Conservation (phyloP, 2,329 filamentous ascomycete genomes). For the Lasiodiplodia theobromae region DNA sequence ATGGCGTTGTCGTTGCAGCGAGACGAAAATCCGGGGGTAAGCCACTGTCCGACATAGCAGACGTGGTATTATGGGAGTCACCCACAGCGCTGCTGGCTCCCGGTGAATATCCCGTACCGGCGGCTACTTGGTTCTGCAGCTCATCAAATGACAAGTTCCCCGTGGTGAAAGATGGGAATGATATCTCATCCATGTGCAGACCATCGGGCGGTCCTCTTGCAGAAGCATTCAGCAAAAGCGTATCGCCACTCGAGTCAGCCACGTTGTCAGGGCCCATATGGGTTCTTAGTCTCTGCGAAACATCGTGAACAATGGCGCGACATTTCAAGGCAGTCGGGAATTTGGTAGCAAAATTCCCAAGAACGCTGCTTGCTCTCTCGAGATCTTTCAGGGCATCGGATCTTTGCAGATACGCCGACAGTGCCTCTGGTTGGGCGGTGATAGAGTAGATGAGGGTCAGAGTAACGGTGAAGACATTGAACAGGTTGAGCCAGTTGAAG, state of each 20-base stretch:
- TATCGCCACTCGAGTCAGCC: neutral
- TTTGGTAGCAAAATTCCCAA: slow-evolving; percentile 29
- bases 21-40: slow-evolving; percentile 14
- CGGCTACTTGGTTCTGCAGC: slow-evolving; percentile 11
- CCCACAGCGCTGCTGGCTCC: slow-evolving; percentile 12
- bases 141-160: slow-evolving; percentile 18
- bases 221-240: neutral
- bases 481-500: slow-evolving; percentile 54
- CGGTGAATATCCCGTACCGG: slow-evolving; percentile 1
- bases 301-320: slow-evolving; percentile 30
- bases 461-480: slow-evolving; percentile 52
- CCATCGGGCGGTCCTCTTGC: neutral
- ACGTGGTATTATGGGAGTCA: slow-evolving; percentile 5
- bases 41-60: slow-evolving; percentile 14
- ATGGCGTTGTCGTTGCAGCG: slow-evolving; percentile 15
- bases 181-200: slow-evolving; percentile 1
- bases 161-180: slow-evolving; percentile 8
- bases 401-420: slow-evolving; percentile 31
- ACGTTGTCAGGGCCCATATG: neutral
- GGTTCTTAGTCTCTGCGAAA: slow-evolving; percentile 12
- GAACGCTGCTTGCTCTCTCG: slow-evolving; percentile 30
- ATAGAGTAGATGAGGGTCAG: slow-evolving; percentile 55
- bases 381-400: slow-evolving; percentile 32
- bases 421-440: slow-evolving; percentile 47
- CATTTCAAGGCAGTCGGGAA: slow-evolving; percentile 31